These are phyloP conservation scores for Glaciozyma antarctica DNA, from an alignment of 768 basidiomycete species.

Conservation along the genomic window DNA sequence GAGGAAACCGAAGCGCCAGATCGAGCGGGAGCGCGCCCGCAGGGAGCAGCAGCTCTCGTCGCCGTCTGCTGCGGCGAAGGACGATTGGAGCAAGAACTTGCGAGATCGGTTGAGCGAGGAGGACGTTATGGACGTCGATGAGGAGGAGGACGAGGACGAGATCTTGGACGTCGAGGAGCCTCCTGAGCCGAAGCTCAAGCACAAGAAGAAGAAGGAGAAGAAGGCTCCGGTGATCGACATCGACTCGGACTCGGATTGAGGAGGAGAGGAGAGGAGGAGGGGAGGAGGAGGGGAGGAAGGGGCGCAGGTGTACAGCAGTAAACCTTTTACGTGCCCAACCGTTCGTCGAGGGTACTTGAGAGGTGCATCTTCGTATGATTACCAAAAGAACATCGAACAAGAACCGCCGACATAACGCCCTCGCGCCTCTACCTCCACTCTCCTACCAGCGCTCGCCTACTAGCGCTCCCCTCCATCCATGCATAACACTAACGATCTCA, in stretches of 20 bases:
- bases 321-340: neutral
- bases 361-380: neutral
- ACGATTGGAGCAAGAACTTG: neutral
- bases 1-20: too few relatives aligned
- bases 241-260: too few relatives aligned
- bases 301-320: too few relatives aligned
- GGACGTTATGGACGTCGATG: neutral
- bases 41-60: too few relatives aligned
- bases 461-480: conserved; percentile 1
- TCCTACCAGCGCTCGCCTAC: too few relatives aligned
- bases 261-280: too few relatives aligned
- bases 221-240: too few relatives aligned
- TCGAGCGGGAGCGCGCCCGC: too few relatives aligned
- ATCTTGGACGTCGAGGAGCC: neutral
- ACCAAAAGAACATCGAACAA: neutral
- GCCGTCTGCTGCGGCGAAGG: neutral
- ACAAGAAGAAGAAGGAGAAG: too few relatives aligned
- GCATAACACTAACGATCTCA: conserved; percentile 16
- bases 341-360: neutral
- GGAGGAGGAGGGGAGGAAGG: too few relatives aligned
- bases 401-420: neutral
- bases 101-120: neutral
- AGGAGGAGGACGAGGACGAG: neutral
- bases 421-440: neutral
- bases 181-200: neutral